Percentiles rank a stretch among this genome's conserved stretches.
These are phyloP conservation scores for Thelonectria rubi DNA, from an alignment of 2,329 filamentous ascomycete species.

Conservation along the genomic window DNA sequence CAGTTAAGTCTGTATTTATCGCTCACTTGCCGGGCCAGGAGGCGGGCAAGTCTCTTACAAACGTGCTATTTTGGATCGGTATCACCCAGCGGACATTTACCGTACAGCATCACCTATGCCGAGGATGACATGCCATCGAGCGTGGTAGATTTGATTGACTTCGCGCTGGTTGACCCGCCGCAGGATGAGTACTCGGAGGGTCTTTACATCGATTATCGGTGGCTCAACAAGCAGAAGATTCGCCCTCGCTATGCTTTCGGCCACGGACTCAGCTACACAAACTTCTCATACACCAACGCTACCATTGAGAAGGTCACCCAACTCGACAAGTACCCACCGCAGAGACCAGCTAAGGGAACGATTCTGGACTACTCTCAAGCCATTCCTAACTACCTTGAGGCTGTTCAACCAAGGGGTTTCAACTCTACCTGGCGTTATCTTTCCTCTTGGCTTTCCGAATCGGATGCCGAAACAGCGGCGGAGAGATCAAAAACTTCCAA, in stretches of 20 bases:
- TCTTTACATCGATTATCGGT: constrained; percentile 87
- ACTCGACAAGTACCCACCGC: constrained; percentile 52
- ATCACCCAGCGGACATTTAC: constrained; percentile 81
- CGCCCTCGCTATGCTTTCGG: constrained; percentile 86
- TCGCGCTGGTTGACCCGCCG: constrained; percentile 67
- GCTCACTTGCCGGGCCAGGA: constrained; percentile 91
- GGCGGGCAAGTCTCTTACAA: constrained; percentile 81
- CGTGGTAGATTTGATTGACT: constrained; percentile 55
- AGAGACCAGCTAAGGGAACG: constrained; percentile 49
- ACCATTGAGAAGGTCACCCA: constrained; percentile 57
- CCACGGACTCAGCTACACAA: constrained; percentile 84
- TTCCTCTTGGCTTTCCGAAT: constrained; percentile 70
- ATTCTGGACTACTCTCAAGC: constrained; percentile 57
- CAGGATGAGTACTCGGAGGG: constrained; percentile 88
- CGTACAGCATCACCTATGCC: constrained; percentile 83
- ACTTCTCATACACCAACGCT: constrained; percentile 68
- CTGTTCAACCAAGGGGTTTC: constrained; percentile 68
- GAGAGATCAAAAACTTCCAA: constrained; percentile 45
- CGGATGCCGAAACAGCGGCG: constrained; percentile 53
- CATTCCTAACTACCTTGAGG: constrained; percentile 63
- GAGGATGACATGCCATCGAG: constrained; percentile 75
- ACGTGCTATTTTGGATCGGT: constrained; percentile 81
- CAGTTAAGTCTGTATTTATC: constrained; percentile 80
- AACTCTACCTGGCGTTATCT: constrained; percentile 70
- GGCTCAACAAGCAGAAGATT: constrained; percentile 82